Evolutionary conservation across 805 yeast genomes (phyloP).

Genomic region (Pichia membranifaciens): DNA sequence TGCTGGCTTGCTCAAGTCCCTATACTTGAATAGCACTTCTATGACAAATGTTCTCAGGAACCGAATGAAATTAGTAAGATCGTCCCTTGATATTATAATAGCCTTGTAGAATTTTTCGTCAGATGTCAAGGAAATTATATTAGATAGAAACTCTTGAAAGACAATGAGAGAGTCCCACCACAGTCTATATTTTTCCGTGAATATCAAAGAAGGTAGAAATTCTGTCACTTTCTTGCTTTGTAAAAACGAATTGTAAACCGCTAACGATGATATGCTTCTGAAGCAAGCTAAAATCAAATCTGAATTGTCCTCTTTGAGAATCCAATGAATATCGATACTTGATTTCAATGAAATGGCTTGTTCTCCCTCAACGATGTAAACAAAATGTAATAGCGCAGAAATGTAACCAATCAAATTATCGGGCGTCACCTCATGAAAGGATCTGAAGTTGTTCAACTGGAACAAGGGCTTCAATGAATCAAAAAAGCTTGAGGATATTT

Average conservation of each 20-base stretch:
- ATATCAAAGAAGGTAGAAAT: neutral
- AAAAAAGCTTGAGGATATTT: neutral
- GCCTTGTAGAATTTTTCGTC: slow-evolving; percentile 1
- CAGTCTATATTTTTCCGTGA: neutral
- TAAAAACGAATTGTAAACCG: neutral
- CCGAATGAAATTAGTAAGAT: neutral
- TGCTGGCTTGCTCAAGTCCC: slow-evolving; percentile 1
- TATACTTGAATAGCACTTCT: slow-evolving; percentile 1
- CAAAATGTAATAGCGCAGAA: slow-evolving; percentile 5
- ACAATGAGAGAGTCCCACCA: slow-evolving; percentile 4
- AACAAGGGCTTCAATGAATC: neutral
- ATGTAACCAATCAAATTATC: neutral
- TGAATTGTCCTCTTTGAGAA: neutral
- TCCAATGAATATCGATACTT: slow-evolving; percentile 7
- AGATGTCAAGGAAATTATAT: slow-evolving; percentile 2
- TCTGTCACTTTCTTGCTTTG: neutral
- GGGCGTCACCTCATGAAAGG: neutral
- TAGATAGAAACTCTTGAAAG: slow-evolving; percentile 6
- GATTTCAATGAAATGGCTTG: neutral
- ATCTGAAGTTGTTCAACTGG: neutral
- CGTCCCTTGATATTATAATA: neutral
- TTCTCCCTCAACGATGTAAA: neutral
- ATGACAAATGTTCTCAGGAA: slow-evolving; percentile 5
- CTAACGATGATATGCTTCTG: neutral
- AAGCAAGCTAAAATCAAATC: neutral